Percentiles rank a stretch among this genome's conserved stretches.
Evolutionary conservation across 495 filamentous ascomycete genomes (phyloP).

Genomic region (Talaromyces adpressus): DNA sequence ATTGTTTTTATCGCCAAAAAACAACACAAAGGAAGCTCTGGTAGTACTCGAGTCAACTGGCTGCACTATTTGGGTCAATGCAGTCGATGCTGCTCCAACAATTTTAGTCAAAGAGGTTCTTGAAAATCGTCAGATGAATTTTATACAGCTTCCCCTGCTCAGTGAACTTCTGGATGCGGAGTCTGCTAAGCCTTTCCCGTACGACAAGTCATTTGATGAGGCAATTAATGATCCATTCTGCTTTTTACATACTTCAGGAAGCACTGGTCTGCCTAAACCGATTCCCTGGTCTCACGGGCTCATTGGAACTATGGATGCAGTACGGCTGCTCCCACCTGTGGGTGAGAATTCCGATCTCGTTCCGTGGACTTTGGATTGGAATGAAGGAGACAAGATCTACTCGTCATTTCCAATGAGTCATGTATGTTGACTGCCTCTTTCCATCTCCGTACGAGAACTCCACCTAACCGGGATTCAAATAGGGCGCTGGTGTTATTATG

Average conservation of each 20-base stretch:
- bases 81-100: neutral
- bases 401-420: conserved; percentile 26
- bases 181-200: conserved; percentile 14
- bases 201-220: conserved; percentile 24
- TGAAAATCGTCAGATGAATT: neutral
- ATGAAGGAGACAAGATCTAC: conserved; percentile 19
- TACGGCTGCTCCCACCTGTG: conserved; percentile 14
- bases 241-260: conserved; percentile 38
- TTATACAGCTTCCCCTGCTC: neutral
- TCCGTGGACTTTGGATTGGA: conserved; percentile 15
- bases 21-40: conserved; percentile 28
- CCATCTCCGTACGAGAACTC: neutral
- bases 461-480: neutral
- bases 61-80: conserved; percentile 19
- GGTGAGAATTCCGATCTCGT: conserved; percentile 15
- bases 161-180: neutral
- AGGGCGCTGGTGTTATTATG: conserved; percentile 27
- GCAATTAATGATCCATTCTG: conserved; percentile 21
- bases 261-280: conserved; percentile 41
- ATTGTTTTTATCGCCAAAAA: conserved; percentile 32
- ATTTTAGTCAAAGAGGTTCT: neutral
- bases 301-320: conserved; percentile 5
- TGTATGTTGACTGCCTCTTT: conserved; percentile 10
- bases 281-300: conserved; percentile 12
- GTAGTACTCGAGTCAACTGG: conserved; percentile 24